These are phyloP conservation scores for Ophiognomonia clavigignenti-juglandacearum DNA, from an alignment of 2,329 filamentous ascomycete species.

Conservation along the genomic window DNA sequence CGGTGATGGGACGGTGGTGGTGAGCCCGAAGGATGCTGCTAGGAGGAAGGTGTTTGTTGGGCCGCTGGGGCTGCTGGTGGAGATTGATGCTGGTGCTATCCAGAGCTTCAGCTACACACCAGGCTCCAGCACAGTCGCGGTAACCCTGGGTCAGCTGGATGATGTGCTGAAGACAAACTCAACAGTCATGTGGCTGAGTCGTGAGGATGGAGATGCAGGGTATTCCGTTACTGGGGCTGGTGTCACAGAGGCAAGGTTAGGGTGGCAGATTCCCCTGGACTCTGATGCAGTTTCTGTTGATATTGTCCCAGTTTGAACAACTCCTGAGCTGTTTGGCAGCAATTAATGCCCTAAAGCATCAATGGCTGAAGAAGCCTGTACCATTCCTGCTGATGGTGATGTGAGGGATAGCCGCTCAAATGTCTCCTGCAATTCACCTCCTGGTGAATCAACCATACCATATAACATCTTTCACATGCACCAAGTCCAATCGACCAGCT, in stretches of 20 bases:
- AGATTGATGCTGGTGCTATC: conserved; percentile 39
- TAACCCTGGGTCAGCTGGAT: conserved; percentile 27
- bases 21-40: conserved; percentile 41
- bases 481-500: no score
- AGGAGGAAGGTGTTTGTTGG: conserved; percentile 44
- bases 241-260: conserved; percentile 20
- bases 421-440: no score
- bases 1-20: conserved; percentile 22
- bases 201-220: conserved; percentile 22
- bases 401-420: no score
- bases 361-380: no score
- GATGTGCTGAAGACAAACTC: conserved; percentile 23
- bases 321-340: neutral
- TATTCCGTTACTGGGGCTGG: conserved; percentile 22
- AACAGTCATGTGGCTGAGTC: conserved; percentile 30
- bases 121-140: conserved; percentile 19
- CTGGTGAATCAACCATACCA: no score
- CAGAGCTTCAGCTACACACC: conserved; percentile 29
- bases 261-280: conserved; percentile 25
- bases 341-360: neutral
- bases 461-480: no score
- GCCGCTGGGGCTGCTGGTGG: conserved; percentile 35
- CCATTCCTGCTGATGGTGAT: no score
- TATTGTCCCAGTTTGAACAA: conserved; percentile 3
- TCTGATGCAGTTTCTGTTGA: conserved; percentile 18